These are phyloP conservation scores for Halophytophthora batemanensis DNA, from an alignment of 352 stramenopile species.

Conservation along the genomic window DNA sequence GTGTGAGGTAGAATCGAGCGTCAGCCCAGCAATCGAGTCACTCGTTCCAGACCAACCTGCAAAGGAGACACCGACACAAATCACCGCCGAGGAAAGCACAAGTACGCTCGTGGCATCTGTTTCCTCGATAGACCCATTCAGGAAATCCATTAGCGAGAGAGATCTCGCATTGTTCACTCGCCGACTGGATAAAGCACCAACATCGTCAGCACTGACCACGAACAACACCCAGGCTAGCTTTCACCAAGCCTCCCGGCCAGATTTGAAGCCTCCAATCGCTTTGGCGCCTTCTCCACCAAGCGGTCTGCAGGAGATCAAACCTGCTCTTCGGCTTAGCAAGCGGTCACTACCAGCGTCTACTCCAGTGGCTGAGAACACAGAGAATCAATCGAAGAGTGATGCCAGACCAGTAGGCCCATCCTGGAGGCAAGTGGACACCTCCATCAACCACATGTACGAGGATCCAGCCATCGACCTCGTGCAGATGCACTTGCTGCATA, in stretches of 20 bases:
- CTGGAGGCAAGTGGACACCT: conserved; percentile 42
- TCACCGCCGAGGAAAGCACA: not conserved
- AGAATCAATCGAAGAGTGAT: not conserved
- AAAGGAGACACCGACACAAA: conserved; percentile 1
- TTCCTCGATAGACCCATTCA: conserved; percentile 19
- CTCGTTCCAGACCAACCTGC: not conserved
- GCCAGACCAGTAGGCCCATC: conserved; percentile 6
- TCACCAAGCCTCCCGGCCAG: conserved; percentile 20
- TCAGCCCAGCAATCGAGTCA: too few relatives aligned
- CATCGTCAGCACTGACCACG: not conserved
- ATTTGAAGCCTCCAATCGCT: not conserved
- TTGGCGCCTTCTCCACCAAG: not conserved
- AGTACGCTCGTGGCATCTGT: conserved; percentile 19
- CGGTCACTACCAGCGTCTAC: conserved; percentile 3
- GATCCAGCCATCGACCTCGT: conserved; percentile 50
- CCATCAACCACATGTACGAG: conserved; percentile 60
- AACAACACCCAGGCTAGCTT: conserved; percentile 8
- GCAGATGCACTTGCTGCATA: conserved; percentile 41
- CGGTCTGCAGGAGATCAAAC: not conserved
- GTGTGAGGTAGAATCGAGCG: too few relatives aligned
- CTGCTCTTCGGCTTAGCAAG: not conserved
- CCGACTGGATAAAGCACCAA: conserved; percentile 2
- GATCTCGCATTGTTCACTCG: conserved; percentile 24
- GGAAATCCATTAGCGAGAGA: conserved; percentile 23
- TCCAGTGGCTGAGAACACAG: not conserved